Evolutionary conservation across 495 filamentous ascomycete species (phyloP).

Genomic region (Chaetomium fimeti): DNA sequence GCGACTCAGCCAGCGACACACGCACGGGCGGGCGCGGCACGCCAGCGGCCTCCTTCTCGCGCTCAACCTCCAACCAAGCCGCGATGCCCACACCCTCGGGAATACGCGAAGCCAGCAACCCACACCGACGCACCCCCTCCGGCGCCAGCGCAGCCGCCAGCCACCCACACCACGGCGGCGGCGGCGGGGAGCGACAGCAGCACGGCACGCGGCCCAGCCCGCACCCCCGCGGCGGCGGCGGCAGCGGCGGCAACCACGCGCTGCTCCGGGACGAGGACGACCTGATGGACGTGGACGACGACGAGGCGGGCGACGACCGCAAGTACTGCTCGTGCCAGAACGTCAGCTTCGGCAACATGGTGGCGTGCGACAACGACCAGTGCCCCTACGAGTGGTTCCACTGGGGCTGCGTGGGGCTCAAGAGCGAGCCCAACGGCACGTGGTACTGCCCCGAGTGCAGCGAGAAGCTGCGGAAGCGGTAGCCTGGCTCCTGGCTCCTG

Average conservation of each 20-base stretch:
- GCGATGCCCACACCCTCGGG: background rate
- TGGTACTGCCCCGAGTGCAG: slow-evolving; percentile 90
- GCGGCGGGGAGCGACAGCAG: background rate
- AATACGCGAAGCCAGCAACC: slow-evolving; percentile 7
- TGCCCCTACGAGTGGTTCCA: slow-evolving; percentile 98
- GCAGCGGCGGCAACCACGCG: slow-evolving; percentile 4
- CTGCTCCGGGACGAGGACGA: slow-evolving; percentile 60
- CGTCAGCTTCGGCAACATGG: slow-evolving; percentile 95
- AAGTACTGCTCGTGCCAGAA: slow-evolving; percentile 92
- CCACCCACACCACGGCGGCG: background rate
- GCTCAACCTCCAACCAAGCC: slow-evolving; percentile 27
- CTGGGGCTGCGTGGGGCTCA: slow-evolving; percentile 91
- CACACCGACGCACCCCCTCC: slow-evolving; percentile 3
- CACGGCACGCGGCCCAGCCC: slow-evolving; percentile 3
- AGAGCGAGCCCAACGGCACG: slow-evolving; percentile 80
- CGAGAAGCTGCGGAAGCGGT: slow-evolving; percentile 51
- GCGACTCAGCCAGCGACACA: slow-evolving; percentile 50
- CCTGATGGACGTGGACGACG: slow-evolving; percentile 69
- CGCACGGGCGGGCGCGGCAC: slow-evolving; percentile 45
- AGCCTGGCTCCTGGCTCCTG: background rate
- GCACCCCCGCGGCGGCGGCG: slow-evolving; percentile 14
- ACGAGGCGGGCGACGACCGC: slow-evolving; percentile 81
- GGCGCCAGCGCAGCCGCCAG: background rate
- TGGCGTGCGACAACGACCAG: slow-evolving; percentile 90
- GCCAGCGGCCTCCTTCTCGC: slow-evolving; percentile 23